A percentile compares a stretch with the other conserved stretches of the same genome.
These are phyloP conservation scores for Backusella australiensis DNA, from an alignment of 192 early-diverging fungal genomes.

Conservation along the genomic window DNA sequence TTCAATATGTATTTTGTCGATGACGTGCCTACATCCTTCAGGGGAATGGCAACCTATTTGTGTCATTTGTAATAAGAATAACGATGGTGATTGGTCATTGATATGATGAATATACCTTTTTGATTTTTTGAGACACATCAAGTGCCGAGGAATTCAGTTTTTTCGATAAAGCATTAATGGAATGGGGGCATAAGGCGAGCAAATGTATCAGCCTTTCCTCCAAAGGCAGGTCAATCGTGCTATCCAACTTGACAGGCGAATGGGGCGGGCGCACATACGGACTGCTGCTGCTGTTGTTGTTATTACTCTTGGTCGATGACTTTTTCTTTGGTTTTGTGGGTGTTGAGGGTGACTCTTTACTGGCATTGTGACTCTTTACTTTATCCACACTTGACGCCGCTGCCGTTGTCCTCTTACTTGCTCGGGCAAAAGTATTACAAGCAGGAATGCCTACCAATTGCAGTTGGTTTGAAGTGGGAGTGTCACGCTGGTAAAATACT, in stretches of 20 bases:
- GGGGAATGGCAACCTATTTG: slow-evolving; percentile 9
- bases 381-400: neutral
- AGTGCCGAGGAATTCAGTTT: slow-evolving; percentile 11
- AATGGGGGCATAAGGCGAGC: neutral
- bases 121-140: neutral
- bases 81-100: neutral
- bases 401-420: neutral
- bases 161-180: neutral
- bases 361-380: neutral
- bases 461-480: neutral
- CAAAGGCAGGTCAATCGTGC: neutral
- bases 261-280: neutral
- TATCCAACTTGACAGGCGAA: neutral
- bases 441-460: neutral
- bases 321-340: neutral
- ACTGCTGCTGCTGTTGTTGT: neutral
- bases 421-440: slow-evolving; percentile 2
- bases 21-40: neutral
- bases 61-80: neutral
- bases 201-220: slow-evolving; percentile 17
- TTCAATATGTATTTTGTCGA: slow-evolving; percentile 18
- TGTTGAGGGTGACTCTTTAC: neutral
- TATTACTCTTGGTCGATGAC: neutral
- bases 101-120: neutral
- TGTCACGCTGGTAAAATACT: slow-evolving; percentile 4